Evolutionary conservation across 139 green algal genomes (phyloP).

Genomic region (Tetratostichococcus sp.): DNA sequence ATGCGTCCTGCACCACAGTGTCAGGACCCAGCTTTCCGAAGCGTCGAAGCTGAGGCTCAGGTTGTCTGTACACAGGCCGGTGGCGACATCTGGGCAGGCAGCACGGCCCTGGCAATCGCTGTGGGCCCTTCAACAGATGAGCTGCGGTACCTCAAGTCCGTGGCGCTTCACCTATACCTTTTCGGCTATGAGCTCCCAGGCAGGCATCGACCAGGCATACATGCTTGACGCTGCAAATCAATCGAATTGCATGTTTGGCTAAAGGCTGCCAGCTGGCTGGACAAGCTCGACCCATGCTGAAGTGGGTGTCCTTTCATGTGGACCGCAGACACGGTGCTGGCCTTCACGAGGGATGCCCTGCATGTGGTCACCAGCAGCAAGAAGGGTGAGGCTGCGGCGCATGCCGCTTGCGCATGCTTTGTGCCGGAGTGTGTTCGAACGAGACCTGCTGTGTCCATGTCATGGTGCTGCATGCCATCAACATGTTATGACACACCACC

Average conservation of each 20-base stretch:
- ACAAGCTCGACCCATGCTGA: no score
- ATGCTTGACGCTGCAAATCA: background rate
- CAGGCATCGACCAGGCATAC: no score
- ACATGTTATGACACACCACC: no score
- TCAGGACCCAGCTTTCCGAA: background rate
- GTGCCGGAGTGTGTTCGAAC: no score
- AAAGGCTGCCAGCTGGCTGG: no score
- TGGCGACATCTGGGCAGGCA: conserved; percentile 2
- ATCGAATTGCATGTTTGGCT: no score
- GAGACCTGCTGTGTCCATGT: no score
- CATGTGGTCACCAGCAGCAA: conserved; percentile 83
- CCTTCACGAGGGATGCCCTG: conserved; percentile 68
- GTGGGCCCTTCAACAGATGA: conserved; percentile 48
- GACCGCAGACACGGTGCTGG: conserved; percentile 88
- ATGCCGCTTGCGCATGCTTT: no score
- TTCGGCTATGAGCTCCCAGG: conserved; percentile 92
- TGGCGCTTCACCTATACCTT: conserved; percentile 88
- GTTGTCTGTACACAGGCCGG: background rate
- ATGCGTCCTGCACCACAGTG: background rate
- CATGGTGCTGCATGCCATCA: background rate
- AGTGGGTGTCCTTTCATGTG: no score
- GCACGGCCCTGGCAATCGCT: conserved; percentile 41
- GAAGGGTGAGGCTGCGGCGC: conserved; percentile 56
- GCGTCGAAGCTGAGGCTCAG: background rate
- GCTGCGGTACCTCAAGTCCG: conserved; percentile 88